Conservation (phyloP, 495 filamentous ascomycete genomes). For the Pyrenula aspistea region DNA sequence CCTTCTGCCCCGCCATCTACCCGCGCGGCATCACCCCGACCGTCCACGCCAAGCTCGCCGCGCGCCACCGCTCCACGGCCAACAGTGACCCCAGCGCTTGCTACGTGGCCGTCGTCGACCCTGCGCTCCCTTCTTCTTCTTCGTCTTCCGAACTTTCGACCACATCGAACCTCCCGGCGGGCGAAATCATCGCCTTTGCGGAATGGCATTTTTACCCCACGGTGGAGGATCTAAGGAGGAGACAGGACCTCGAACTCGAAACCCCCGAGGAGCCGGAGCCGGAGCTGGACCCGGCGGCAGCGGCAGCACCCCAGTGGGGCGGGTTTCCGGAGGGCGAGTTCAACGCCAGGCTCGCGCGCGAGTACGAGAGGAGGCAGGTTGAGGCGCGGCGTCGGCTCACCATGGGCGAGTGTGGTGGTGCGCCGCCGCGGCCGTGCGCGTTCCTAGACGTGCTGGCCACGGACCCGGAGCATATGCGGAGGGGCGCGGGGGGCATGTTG, state of each 20-base stretch:
- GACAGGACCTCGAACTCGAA: too few relatives aligned
- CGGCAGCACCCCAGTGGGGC: neutral
- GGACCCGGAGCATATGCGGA: constrained; percentile 30
- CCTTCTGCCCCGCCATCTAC: neutral
- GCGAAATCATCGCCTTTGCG: neutral
- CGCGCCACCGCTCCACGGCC: neutral
- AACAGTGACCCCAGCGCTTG: neutral
- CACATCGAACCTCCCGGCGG: neutral
- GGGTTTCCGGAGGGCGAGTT: neutral
- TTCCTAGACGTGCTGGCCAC: constrained; percentile 38
- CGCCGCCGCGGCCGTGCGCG: constrained; percentile 4
- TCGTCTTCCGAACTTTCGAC: neutral
- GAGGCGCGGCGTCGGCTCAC: neutral
- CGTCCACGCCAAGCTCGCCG: neutral
- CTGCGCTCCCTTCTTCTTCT: neutral
- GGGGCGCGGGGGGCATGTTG: constrained; percentile 38
- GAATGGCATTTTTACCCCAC: neutral
- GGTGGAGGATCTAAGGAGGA: neutral
- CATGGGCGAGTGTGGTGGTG: too few relatives aligned
- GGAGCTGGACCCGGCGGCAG: neutral
- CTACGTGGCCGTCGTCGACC: neutral
- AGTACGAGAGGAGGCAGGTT: neutral
- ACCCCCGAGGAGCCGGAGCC: neutral
- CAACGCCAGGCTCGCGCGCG: neutral
- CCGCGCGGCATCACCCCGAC: neutral